Conservation (phyloP, 805 yeast species). For the Scheffersomyces lignosus region DNA sequence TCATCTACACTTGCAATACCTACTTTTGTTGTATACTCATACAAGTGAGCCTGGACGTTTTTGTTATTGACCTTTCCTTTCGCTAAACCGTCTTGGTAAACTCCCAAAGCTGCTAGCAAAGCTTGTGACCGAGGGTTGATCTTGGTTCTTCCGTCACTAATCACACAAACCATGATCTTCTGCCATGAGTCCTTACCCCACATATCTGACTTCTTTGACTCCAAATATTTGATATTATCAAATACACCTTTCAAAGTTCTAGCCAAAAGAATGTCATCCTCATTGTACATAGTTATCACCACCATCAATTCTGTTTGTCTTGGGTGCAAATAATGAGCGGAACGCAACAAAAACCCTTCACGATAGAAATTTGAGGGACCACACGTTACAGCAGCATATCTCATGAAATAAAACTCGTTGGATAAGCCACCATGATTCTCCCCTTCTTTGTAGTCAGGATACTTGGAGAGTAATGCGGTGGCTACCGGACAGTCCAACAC, state of each 20-base stretch:
- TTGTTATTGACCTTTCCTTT: slow-evolving; percentile 81
- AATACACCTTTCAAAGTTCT: slow-evolving; percentile 81
- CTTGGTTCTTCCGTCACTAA: slow-evolving; percentile 87
- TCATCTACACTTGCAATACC: slow-evolving; percentile 52
- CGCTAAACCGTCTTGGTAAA: slow-evolving; percentile 92
- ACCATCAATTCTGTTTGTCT: slow-evolving; percentile 20
- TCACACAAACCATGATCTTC: slow-evolving; percentile 84
- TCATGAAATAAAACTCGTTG: slow-evolving; percentile 18
- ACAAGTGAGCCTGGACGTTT: slow-evolving; percentile 79
- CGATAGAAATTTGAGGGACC: slow-evolving; percentile 21
- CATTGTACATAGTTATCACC: slow-evolving; percentile 84
- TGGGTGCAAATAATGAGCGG: slow-evolving; percentile 13
- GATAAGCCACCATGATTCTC: slow-evolving; percentile 31
- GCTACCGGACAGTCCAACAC: slow-evolving; percentile 47
- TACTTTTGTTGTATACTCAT: slow-evolving; percentile 88
- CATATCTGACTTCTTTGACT: slow-evolving; percentile 33
- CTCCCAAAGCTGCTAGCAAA: slow-evolving; percentile 79
- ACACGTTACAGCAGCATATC: slow-evolving; percentile 23
- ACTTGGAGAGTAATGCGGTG: slow-evolving; percentile 32
- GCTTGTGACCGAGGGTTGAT: slow-evolving; percentile 76
- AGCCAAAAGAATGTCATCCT: slow-evolving; percentile 77
- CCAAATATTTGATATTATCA: slow-evolving; percentile 17
- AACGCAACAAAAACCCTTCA: slow-evolving; percentile 18
- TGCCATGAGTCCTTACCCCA: slow-evolving; percentile 97
- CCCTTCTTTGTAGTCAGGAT: slow-evolving; percentile 23